phyloP scores from a whole-genome alignment of 805 yeast species.

The Cyberlindnera americana region DNA sequence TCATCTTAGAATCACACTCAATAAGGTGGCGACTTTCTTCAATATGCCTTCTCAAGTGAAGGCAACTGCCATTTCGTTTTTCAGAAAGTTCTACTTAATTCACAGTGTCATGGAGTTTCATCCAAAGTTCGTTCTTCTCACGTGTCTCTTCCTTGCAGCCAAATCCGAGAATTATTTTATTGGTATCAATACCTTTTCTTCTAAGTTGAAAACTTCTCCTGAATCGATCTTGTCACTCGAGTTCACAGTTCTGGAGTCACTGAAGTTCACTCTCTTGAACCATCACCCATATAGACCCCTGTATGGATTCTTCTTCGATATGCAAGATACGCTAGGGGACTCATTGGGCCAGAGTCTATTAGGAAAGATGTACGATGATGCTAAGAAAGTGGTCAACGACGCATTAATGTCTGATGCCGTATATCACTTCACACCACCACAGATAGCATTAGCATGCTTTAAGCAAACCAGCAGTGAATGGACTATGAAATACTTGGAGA shows the following conservation, averaged over 20 bases:
- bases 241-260: conserved; percentile 66
- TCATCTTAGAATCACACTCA: conserved; percentile 65
- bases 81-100: conserved; percentile 73
- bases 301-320: conserved; percentile 93
- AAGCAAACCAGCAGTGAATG: conserved; percentile 61
- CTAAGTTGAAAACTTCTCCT: conserved; percentile 63
- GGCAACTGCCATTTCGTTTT: conserved; percentile 80
- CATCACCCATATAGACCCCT: conserved; percentile 88
- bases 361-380: conserved; percentile 67
- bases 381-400: conserved; percentile 61
- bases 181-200: conserved; percentile 74
- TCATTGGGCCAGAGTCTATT: conserved; percentile 50
- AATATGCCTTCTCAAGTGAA: conserved; percentile 82
- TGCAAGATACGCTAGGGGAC: conserved; percentile 52
- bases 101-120: conserved; percentile 85
- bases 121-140: conserved; percentile 77
- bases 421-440: conserved; percentile 88
- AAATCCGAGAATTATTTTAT: conserved; percentile 90
- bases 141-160: conserved; percentile 86
- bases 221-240: conserved; percentile 73
- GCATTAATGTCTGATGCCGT: conserved; percentile 73
- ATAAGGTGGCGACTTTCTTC: conserved; percentile 64
- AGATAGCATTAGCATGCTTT: conserved; percentile 86
- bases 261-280: conserved; percentile 74
- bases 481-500: conserved; percentile 61